Base-by-base conservation (phyloP, 1,284 basidiomycete genomes). In the Melanopsichium pennsylvanicum region DNA sequence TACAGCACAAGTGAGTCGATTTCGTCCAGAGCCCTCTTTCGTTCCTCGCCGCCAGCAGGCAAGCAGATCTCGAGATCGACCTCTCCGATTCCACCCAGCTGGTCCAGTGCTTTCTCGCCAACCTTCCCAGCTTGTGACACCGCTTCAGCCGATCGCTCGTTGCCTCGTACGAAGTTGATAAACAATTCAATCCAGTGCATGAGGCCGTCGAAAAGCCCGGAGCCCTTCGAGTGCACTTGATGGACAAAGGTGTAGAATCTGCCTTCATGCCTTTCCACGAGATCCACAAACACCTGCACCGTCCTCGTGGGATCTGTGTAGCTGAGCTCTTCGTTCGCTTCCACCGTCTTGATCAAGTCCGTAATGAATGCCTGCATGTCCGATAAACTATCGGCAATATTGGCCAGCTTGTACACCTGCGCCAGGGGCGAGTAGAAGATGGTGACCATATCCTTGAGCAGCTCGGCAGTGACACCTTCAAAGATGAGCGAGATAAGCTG, bases 381-480 rank as follows among this genome's bases (percentile, higher is more conserved):
- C 29, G 88, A 86, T 2, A 99, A 81, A 2, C 93, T 96, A 80
- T 98, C 95, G 10, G 91, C 90, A 50, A 99, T 97, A 80, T 91
- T 97, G 5, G 96, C 96, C 4, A 95, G 95, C 78, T 92, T 90
- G 84, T 98, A 99, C 2, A 98, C 96, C 75, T 95, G 92, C 0
- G 96, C 96, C n/a, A 99, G 85, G 1, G 96, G 96, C 1, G 94
- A 84, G 82, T 99, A 99, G 82, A 99, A 98, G 62, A 99, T 98
- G 11, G 96, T 97, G 74, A 99, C 93, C 62, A 99, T 97, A 81
- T 99, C 96, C 82, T 95, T 97, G 74, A 98, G 84, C 33, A 99
- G 84, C 41, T 97, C 95, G 3, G 96, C 89, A 0, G 96, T 98
- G 34, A 89, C 90, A 12, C 94, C 93, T 86, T 99, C 95, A 72